Evolutionary conservation across 352 stramenopile genomes (phyloP), one percentile per base, ranked within the genome.

Genomic region (Phytopythium helicoides): DNA sequence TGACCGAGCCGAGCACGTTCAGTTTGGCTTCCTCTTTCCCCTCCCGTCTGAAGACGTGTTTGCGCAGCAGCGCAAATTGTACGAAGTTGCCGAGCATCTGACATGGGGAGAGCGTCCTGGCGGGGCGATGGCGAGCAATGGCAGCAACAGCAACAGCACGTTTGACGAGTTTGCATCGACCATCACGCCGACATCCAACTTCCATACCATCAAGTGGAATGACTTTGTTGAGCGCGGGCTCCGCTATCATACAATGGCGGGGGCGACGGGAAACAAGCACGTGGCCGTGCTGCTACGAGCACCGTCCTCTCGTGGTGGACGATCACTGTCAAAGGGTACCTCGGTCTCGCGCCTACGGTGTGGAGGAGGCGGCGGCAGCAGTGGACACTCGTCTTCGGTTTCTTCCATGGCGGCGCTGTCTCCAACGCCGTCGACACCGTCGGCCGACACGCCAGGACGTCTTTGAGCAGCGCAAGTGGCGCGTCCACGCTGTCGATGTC

Each of bases 31-130:
- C 21, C 54, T 94, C 3, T 94, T 94, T 42, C 84, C 81, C 1
- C 57, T 94, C 15, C 84, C 84, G 16, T 89, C 75, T 41, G 84
- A 94, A 68, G 84, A 94, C 60, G 73, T 89, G 5, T 86, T 94
- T 23, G 71, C 84, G 0, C 68, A 84, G 14, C 81, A 94, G 50
- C 76, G 81, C 48, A 94, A 94, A 57, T 55, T 94, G 22, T 71
- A 87, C 41, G 73, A 91, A 59, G 72, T 93, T 10, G 82, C 82
- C 0, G 78, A 89, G 16, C 71, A 86, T 26, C 66, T 93, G 23
- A 89, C 79, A 35, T 87, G 82, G 70, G 68, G 76, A 10, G 61
- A 65, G 37, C 62, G 47, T 21, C 46, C 37, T 25, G 41, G 52
- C 37, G 35, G 18, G 25, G 33, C 46, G 1, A 38, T 58, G 36